Conservation (phyloP, 441 rosid species). For the Theobroma grandiflorum region DNA sequence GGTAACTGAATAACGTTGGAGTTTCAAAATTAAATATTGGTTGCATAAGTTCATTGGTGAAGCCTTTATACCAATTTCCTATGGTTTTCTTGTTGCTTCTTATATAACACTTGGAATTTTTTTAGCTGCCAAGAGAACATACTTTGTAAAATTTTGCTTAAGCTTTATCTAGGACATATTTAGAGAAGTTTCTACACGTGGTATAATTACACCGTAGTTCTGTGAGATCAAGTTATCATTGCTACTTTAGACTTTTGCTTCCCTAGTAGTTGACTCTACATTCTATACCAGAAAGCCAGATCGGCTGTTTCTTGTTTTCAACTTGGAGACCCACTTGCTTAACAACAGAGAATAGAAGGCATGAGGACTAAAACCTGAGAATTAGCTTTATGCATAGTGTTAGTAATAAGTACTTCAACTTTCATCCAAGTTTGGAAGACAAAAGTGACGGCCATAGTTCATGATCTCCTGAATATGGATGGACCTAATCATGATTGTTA, state of each 20-base stretch:
- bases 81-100: constrained; percentile 11
- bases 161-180: not conserved
- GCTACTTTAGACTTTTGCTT: not conserved
- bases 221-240: not conserved
- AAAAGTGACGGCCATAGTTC: not conserved
- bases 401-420: not conserved
- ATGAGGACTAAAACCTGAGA: not conserved
- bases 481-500: not conserved
- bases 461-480: not conserved
- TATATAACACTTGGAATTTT: not conserved
- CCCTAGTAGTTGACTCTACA: not conserved
- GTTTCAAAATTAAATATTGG: not conserved
- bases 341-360: not conserved
- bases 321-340: not conserved
- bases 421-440: constrained; percentile 1
- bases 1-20: not conserved
- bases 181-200: not conserved
- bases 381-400: not conserved
- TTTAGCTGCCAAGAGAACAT: not conserved
- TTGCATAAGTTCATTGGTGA: not conserved
- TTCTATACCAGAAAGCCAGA: not conserved
- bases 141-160: not conserved
- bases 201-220: not conserved
- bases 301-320: not conserved
- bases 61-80: not conserved